Evolutionary conservation across 2,329 filamentous ascomycete genomes (phyloP), one percentile per base, ranked within the genome.

Genomic region (Botrytis galanthina): DNA sequence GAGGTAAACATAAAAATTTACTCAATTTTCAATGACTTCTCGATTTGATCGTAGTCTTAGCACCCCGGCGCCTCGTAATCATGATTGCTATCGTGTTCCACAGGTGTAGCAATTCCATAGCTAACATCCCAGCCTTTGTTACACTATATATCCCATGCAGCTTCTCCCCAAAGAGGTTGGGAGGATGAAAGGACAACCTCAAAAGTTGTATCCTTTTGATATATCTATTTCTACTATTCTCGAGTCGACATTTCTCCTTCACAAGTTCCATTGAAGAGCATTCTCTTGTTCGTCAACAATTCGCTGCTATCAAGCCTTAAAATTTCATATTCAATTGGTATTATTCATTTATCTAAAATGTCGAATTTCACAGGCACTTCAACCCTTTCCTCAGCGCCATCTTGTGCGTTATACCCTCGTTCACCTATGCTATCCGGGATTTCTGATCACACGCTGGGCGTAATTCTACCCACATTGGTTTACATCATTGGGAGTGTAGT

Each of bases 401-500:
- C 64, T 29, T 68, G 64, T 12, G n/a, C 48, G 26, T 18, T 68
- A 29, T 29, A 68, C 1, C 35, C 64, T 68, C 64, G 35, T 20
- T 29, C 64, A 68, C 37, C 64, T 42, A 8, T 68, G 20, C 26
- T 68, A 32, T 18, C 26, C 22, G 70, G 70, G 44, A 37, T 66
- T 4, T 59, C 69, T 5, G 69, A 71, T 48, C 69, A 71, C 14
- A 71, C 57, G 2, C 32, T 71, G n/a, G 57, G 69, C 39, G 57
- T 61, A n/a, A 37, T 71, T 10, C 32, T 71, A 20, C 69, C 69
- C 48, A 71, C 69, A 48, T 39, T 71, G 26, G 42, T 71, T 48
- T 71, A 71, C 32, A 22, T 71, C 14, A 44, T 32, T 8, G 69
- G 69, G 18, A 63, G 69, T 51, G 6, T 51, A 63, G 26, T 71